Evolutionary conservation across 805 yeast genomes (phyloP), one percentile per base, ranked within the genome.

Genomic region (Kuraishia borneana): DNA sequence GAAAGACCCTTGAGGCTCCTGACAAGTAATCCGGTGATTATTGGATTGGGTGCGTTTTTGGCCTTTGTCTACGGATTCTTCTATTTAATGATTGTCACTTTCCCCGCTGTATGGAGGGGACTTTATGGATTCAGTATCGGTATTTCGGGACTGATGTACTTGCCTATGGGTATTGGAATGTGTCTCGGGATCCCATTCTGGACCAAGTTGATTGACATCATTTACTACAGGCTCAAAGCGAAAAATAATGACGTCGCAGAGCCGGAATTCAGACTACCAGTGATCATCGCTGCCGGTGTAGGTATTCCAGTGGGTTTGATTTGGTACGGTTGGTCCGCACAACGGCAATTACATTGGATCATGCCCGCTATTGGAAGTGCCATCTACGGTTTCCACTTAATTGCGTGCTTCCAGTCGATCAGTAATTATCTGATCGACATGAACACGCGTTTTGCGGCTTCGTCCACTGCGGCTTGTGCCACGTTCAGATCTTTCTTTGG

Each of bases 251-350:
- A 82, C 6, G 69, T 70, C 9, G 44, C 71, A 8, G 69, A 70
- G 40, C 84, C 84, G 2, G 85, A 78, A 46, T 75, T 51, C 47
- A 56, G 82, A 32, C 48, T 78, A 21, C 77, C 77, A 10, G 55
- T 67, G 35, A 49, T 76, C 27, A 58, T 72, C 40, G 51, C 60
- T 12, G 58, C 69, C 14, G 74, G 80, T 1, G 41, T 76, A 23
- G 46, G 66, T 13, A 63, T 73, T 41, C 76, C 84, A 0, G 59
- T 63, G 10, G 85, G 84, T 0, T 55, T 78, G 28, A 57, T 79
- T 39, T 73, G 83, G 73, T 76, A 73, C 45, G 87, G 85, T 12
- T 79, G 85, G 87, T 66, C 77, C 22, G 77, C 81, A 2, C 58
- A 75, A 45, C 58, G 66, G 21, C 48, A 66, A 21, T 46, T 73